These are phyloP conservation scores for Talaromyces thailandensis DNA, from an alignment of 495 filamentous ascomycete species.

Conservation along the genomic window DNA sequence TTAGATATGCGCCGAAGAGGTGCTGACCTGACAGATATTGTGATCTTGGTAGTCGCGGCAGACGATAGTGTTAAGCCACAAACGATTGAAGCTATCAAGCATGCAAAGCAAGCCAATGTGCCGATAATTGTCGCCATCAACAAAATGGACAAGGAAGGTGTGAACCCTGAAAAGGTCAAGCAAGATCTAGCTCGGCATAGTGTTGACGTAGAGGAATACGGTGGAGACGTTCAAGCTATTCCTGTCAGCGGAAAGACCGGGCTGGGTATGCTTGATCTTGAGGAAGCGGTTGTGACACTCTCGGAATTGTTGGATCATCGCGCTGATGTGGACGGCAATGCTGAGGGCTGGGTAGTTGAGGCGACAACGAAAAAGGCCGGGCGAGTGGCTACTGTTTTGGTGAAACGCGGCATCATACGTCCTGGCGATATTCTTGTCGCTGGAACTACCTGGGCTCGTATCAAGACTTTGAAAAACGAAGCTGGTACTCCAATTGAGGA, in stretches of 20 bases:
- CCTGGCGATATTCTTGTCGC: slow-evolving; percentile 81
- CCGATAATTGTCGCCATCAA: slow-evolving; percentile 98
- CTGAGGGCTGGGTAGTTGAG: slow-evolving; percentile 92
- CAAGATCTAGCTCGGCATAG: slow-evolving; percentile 76
- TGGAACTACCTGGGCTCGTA: slow-evolving; percentile 73
- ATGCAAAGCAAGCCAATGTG: slow-evolving; percentile 81
- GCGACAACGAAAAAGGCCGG: slow-evolving; percentile 82
- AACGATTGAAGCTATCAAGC: slow-evolving; percentile 92
- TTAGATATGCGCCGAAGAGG: slow-evolving; percentile 92
- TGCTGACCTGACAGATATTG: slow-evolving; percentile 93
- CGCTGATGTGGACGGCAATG: slow-evolving; percentile 64
- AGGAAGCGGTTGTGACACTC: slow-evolving; percentile 76
- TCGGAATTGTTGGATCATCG: slow-evolving; percentile 87
- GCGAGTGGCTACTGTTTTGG: slow-evolving; percentile 79
- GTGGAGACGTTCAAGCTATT: slow-evolving; percentile 89
- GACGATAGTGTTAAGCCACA: slow-evolving; percentile 98
- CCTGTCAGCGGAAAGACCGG: slow-evolving; percentile 90
- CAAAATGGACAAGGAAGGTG: slow-evolving; percentile 85
- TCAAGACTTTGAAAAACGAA: slow-evolving; percentile 78
- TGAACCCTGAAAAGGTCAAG: slow-evolving; percentile 74
- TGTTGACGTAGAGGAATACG: slow-evolving; percentile 89
- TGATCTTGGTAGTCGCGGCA: slow-evolving; percentile 90
- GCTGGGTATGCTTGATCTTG: slow-evolving; percentile 81
- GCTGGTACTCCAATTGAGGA: slow-evolving; percentile 60
- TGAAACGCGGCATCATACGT: slow-evolving; percentile 77